phyloP scores from a whole-genome alignment of 2,329 filamentous ascomycete genomes.

The Exophiala xenobiotica region DNA sequence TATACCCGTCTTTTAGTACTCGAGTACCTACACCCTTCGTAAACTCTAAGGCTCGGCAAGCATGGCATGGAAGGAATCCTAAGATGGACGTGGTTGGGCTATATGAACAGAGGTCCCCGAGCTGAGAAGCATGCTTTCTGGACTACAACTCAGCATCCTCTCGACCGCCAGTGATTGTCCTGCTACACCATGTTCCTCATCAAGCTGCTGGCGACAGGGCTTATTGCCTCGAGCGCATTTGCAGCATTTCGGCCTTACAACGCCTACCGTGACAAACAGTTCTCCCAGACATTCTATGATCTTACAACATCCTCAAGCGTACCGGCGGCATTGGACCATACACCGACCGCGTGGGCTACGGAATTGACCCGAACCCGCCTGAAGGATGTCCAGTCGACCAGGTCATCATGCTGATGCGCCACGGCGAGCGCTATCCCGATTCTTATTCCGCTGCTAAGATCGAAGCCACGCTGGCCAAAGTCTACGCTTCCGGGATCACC shows the following conservation, averaged over 20 bases:
- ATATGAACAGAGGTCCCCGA: too few relatives aligned
- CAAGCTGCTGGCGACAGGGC: neutral
- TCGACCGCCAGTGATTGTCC: too few relatives aligned
- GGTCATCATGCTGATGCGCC: conserved; percentile 38
- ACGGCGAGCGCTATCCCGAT: conserved; percentile 90
- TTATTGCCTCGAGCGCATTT: neutral
- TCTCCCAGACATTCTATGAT: conserved; percentile 11
- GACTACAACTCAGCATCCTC: too few relatives aligned
- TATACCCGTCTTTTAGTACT: too few relatives aligned
- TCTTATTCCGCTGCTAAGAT: conserved; percentile 97
- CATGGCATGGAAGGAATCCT: too few relatives aligned
- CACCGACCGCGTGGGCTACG: conserved; percentile 57
- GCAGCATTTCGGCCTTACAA: neutral
- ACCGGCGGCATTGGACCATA: conserved; percentile 95
- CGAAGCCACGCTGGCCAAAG: conserved; percentile 80
- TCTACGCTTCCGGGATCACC: conserved; percentile 74
- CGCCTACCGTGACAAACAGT: conserved; percentile 10
- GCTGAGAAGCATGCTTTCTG: too few relatives aligned
- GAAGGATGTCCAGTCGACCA: conserved; percentile 59
- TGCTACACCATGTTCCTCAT: neutral
- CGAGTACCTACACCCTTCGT: too few relatives aligned
- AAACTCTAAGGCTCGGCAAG: too few relatives aligned
- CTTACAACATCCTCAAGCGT: conserved; percentile 47
- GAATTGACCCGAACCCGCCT: conserved; percentile 86
- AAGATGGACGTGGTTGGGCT: too few relatives aligned